Evolutionary conservation across 1,139 yeast genomes (phyloP).

Genomic region (Spathaspora sp.): DNA sequence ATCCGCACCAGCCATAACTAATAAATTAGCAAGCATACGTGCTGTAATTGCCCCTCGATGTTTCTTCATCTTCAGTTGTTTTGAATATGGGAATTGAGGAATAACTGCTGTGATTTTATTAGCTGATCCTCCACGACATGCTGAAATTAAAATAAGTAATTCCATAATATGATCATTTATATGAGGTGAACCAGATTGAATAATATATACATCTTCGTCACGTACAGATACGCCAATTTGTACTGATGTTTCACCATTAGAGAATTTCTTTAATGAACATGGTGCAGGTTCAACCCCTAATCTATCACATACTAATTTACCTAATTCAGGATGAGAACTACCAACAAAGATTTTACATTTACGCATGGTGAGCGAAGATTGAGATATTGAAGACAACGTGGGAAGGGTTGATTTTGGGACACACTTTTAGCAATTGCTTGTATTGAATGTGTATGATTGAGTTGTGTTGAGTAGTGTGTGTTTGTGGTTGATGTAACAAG

Average conservation of each 20-base stretch:
- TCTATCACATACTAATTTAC: slow-evolving; percentile 83
- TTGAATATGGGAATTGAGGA: slow-evolving; percentile 96
- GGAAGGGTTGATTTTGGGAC: neutral
- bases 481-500: too few species aligned
- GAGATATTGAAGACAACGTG: slow-evolving; percentile 4
- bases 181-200: slow-evolving; percentile 87
- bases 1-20: slow-evolving; percentile 98
- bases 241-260: slow-evolving; percentile 96
- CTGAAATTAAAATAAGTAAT: slow-evolving; percentile 84
- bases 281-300: slow-evolving; percentile 96
- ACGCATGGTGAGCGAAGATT: slow-evolving; percentile 56
- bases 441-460: too few species aligned
- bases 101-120: slow-evolving; percentile 95
- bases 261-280: slow-evolving; percentile 83
- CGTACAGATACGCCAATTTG: slow-evolving; percentile 93
- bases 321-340: slow-evolving; percentile 92
- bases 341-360: slow-evolving; percentile 97
- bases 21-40: slow-evolving; percentile 93
- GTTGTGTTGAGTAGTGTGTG: too few species aligned
- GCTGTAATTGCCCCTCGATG: slow-evolving; percentile 99
- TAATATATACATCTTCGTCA: slow-evolving; percentile 95
- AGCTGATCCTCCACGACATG: slow-evolving; percentile 97
- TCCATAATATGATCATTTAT: slow-evolving; percentile 98
- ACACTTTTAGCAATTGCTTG: neutral
- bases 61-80: slow-evolving; percentile 96